Conservation (phyloP, 2,329 filamentous ascomycete species). For the Chaetomiaceae sp. region DNA sequence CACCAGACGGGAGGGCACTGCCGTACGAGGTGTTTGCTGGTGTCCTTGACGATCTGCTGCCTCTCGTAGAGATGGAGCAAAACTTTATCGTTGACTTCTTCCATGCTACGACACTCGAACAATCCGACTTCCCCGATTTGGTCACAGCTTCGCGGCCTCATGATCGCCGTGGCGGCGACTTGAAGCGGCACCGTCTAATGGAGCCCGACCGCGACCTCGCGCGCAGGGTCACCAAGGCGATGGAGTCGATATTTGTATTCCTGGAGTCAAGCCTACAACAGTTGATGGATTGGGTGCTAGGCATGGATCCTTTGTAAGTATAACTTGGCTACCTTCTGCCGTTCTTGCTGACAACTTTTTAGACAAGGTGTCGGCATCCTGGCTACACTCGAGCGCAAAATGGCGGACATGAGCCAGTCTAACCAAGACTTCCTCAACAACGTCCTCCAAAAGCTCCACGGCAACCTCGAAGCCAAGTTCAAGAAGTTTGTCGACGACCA, state of each 20-base stretch:
- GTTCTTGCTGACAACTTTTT: constrained; percentile 22
- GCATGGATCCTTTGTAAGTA: constrained; percentile 74
- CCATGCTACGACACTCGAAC: constrained; percentile 82
- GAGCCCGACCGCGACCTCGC: constrained; percentile 86
- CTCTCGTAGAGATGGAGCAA: constrained; percentile 85
- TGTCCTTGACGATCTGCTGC: constrained; percentile 75
- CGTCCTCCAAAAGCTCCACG: constrained; percentile 73
- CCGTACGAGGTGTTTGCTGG: constrained; percentile 78
- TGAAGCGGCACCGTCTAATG: constrained; percentile 71
- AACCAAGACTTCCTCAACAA: constrained; percentile 87
- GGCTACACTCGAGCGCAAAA: constrained; percentile 72
- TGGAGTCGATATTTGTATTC: constrained; percentile 85
- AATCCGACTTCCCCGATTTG: constrained; percentile 76
- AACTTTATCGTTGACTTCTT: constrained; percentile 98
- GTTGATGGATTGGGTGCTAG: constrained; percentile 78
- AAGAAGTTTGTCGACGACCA: constrained; percentile 91
- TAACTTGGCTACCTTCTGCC: not conserved
- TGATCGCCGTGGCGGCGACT: constrained; percentile 65
- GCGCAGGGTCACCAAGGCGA: constrained; percentile 76
- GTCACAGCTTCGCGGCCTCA: constrained; percentile 63
- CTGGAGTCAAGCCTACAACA: constrained; percentile 72
- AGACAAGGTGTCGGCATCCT: constrained; percentile 89
- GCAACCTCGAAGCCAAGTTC: constrained; percentile 70
- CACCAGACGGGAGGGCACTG: constrained; percentile 60
- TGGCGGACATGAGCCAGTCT: constrained; percentile 75